Evolutionary conservation across 2,329 filamentous ascomycete genomes (phyloP), one percentile per base, ranked within the genome.

Genomic region (Chaetothyriales sp.): DNA sequence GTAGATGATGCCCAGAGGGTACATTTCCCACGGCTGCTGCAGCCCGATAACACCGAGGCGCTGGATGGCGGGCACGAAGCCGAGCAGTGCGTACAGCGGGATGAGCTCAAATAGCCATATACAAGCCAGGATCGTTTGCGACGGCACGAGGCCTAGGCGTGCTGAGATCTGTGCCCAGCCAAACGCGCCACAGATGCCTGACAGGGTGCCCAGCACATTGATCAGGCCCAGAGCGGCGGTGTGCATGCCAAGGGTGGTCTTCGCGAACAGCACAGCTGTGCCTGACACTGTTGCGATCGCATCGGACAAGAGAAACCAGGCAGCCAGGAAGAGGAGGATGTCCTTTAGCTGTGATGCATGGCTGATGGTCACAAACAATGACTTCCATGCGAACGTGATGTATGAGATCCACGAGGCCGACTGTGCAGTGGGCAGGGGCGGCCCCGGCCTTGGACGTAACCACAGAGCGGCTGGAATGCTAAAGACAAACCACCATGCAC

Each of bases 1-100:
- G 65, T 95, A 96, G 10, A 96, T 79, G 2, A 85, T 84, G 0
- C 87, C 89, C 1, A 98, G 70, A 0, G 86, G 86, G 61, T 92
- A 96, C 86, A 98, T 95, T 61, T 98, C 92, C 86, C 88, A 95
- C 2, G 86, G 83, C 63, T 92, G 82, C 66, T 95, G 88, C n/a
- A 98, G 74, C 1, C 92, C 92, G 43, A 88, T 70, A 4, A 86
- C 80, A 0, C 87, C 89, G 66, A 84, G 79, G 6, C 73, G 70
- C 59, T 80, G 77, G 46, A 98, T 76, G 5, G 86, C 79, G 0
- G 89, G 87, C 15, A 96, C 74, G 62, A 92, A 95, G 1, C 89
- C 89, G 18, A 94, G 69, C 10, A 98, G 73, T 0, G 89, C 90
- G 62, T 98, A 98, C 1, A 96, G 63, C 0, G 92, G 92, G 48